These are phyloP conservation scores for Diaporthe ampelina DNA, from an alignment of 2,329 filamentous ascomycete species.

Conservation along the genomic window DNA sequence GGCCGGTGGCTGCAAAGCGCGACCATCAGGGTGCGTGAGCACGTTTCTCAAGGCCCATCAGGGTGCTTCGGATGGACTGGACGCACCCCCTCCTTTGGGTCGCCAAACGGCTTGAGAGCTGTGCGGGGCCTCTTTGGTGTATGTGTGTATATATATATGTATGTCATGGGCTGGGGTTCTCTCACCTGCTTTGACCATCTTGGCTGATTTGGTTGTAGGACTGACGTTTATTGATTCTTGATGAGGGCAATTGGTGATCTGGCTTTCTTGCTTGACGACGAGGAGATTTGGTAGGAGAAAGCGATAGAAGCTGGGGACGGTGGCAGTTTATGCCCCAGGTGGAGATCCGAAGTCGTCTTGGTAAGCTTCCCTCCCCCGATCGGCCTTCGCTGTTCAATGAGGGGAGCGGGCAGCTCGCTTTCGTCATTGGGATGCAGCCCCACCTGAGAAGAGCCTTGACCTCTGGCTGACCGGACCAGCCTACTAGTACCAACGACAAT, in stretches of 20 bases:
- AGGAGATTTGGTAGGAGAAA: conserved; percentile 40
- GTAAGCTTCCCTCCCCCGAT: conserved; percentile 33
- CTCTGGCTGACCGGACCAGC: not conserved
- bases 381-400: conserved; percentile 20
- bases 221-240: conserved; percentile 47
- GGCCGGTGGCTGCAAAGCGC: conserved; percentile 12
- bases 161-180: conserved; percentile 47
- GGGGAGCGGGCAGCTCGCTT: conserved; percentile 30
- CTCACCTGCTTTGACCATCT: conserved; percentile 99
- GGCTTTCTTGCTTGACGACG: conserved; percentile 21
- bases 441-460: conserved; percentile 18
- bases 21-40: conserved; percentile 48
- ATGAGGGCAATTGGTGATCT: conserved; percentile 38
- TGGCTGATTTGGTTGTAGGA: conserved; percentile 67
- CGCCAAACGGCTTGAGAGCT: conserved; percentile 38
- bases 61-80: conserved; percentile 52
- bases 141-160: conserved; percentile 27
- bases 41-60: conserved; percentile 54
- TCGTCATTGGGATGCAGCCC: conserved; percentile 34
- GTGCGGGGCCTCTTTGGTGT: conserved; percentile 41
- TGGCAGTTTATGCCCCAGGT: conserved; percentile 33
- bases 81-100: conserved; percentile 46
- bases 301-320: conserved; percentile 43
- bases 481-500: not conserved
- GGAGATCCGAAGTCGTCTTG: conserved; percentile 35